Evolutionary conservation across 208 protist genomes (phyloP).

Genomic region (Crithidia fasciculata): DNA sequence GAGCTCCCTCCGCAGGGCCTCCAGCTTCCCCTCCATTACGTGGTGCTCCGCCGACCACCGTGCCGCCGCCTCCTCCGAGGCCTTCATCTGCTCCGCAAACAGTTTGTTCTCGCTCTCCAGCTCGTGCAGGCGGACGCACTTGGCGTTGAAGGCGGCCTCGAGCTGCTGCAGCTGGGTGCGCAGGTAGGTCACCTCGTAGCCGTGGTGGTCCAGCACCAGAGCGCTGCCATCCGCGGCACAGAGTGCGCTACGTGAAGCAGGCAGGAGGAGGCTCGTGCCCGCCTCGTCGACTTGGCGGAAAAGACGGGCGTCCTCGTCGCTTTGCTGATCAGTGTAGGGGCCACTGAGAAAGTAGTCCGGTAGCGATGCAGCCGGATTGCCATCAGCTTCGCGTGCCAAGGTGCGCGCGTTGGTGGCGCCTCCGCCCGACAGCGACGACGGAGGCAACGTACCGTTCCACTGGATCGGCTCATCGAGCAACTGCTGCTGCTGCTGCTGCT

Average conservation of each 20-base stretch:
- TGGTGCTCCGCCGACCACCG: slow-evolving; percentile 40
- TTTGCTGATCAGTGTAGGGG: background rate
- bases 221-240: slow-evolving; percentile 10
- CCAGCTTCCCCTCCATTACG: slow-evolving; percentile 47
- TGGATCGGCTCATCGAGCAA: slow-evolving; percentile 31
- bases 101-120: slow-evolving; percentile 71
- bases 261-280: background rate
- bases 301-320: background rate
- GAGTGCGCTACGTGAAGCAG: background rate
- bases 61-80: slow-evolving; percentile 33
- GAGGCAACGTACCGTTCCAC: slow-evolving; percentile 38
- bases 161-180: slow-evolving; percentile 82
- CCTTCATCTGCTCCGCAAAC: slow-evolving; percentile 47
- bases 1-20: slow-evolving; percentile 65
- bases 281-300: slow-evolving; percentile 12
- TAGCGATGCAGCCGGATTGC: background rate
- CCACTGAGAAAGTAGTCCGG: background rate
- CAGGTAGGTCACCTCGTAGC: slow-evolving; percentile 87
- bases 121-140: slow-evolving; percentile 84
- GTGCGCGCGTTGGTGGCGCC: background rate
- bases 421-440: slow-evolving; percentile 1
- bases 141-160: slow-evolving; percentile 85
- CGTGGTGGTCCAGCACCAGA: slow-evolving; percentile 65
- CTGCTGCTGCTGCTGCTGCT: background rate
- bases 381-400: background rate